phyloP scores from a whole-genome alignment of 768 basidiomycete genomes.

The Mycena rebaudengoi region DNA sequence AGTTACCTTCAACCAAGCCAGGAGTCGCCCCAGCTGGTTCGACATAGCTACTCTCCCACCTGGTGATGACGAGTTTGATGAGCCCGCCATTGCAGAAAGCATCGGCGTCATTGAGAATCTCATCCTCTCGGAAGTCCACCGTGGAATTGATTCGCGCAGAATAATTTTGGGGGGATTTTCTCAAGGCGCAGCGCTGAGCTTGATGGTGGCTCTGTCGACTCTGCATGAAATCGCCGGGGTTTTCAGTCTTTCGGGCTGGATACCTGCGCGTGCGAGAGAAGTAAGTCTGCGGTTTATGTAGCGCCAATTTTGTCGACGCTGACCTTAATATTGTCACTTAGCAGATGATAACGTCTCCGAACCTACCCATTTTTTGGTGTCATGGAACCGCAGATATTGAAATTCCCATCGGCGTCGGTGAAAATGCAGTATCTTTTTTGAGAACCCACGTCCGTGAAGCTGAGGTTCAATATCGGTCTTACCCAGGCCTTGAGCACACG shows the following conservation, averaged over 20 bases:
- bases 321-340: slow-evolving; percentile 1
- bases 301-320: neutral
- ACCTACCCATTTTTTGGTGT: slow-evolving; percentile 52
- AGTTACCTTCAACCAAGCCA: slow-evolving; percentile 39
- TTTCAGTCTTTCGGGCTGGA: slow-evolving; percentile 55
- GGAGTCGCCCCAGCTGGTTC: slow-evolving; percentile 51
- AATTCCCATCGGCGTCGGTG: slow-evolving; percentile 45
- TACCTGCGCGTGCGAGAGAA: slow-evolving; percentile 45
- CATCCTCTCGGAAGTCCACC: slow-evolving; percentile 47
- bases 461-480: slow-evolving; percentile 34
- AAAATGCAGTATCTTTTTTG: slow-evolving; percentile 44
- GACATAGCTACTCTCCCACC: slow-evolving; percentile 49
- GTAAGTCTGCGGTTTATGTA: slow-evolving; percentile 33
- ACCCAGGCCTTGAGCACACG: slow-evolving; percentile 42
- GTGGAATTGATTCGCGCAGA: slow-evolving; percentile 43
- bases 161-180: slow-evolving; percentile 54
- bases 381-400: slow-evolving; percentile 48
- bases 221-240: slow-evolving; percentile 53
- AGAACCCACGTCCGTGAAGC: slow-evolving; percentile 34
- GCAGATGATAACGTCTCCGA: slow-evolving; percentile 45
- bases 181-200: slow-evolving; percentile 50
- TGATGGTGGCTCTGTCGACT: slow-evolving; percentile 49
- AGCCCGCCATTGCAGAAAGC: slow-evolving; percentile 42
- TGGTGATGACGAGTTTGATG: slow-evolving; percentile 44
- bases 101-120: slow-evolving; percentile 45